phyloP scores from a whole-genome alignment of 768 basidiomycete genomes.

The Lentinula raphanica region DNA sequence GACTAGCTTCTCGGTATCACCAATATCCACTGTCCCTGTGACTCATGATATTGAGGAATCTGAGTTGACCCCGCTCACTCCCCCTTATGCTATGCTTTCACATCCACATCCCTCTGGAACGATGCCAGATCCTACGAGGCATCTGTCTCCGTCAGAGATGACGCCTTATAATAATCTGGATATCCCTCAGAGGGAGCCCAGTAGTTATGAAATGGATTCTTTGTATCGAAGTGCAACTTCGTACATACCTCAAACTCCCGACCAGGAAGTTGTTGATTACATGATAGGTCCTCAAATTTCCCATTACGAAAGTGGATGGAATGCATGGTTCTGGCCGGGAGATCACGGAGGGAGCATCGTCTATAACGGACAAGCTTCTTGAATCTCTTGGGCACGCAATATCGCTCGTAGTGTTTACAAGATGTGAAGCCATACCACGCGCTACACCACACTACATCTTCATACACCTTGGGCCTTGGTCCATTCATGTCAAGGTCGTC shows the following conservation, averaged over 20 bases:
- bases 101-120: background rate
- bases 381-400: too few relatives aligned
- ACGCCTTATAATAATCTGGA: background rate
- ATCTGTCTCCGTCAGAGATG: background rate
- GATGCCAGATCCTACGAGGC: background rate
- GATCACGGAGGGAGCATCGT: background rate
- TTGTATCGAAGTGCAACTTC: background rate
- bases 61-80: background rate
- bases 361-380: background rate
- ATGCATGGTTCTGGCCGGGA: slow-evolving; percentile 9
- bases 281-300: slow-evolving; percentile 5
- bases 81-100: background rate
- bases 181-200: background rate
- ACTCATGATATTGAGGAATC: background rate
- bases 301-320: slow-evolving; percentile 7
- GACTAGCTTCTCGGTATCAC: background rate
- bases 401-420: too few relatives aligned
- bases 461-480: too few relatives aligned
- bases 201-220: background rate
- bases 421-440: too few relatives aligned
- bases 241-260: slow-evolving; percentile 3
- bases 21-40: background rate
- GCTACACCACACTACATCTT: too few relatives aligned
- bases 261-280: background rate
- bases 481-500: too few relatives aligned